A percentile compares a stretch with the other conserved stretches of the same genome.
Conservation (phyloP, 805 yeast species). For the Maudiozyma serrabonitensis region DNA sequence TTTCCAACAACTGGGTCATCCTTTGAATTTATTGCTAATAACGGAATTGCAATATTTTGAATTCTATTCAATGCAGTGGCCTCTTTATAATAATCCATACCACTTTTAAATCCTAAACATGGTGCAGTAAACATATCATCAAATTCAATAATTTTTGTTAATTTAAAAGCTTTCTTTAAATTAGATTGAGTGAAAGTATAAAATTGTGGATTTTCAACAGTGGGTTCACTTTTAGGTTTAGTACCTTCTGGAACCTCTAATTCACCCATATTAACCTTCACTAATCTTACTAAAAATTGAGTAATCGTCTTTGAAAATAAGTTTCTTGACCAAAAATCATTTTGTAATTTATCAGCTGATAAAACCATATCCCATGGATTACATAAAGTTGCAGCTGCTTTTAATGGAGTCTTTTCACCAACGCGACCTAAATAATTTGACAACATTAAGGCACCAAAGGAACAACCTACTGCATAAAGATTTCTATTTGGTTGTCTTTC, state of each 20-base stretch:
- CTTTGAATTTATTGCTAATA: slow-evolving; percentile 44
- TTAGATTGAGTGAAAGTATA: slow-evolving; percentile 26
- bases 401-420: slow-evolving; percentile 40
- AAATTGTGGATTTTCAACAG: slow-evolving; percentile 12
- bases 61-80: slow-evolving; percentile 55
- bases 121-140: slow-evolving; percentile 54
- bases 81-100: slow-evolving; percentile 52
- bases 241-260: slow-evolving; percentile 11
- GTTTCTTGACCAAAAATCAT: slow-evolving; percentile 31
- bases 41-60: slow-evolving; percentile 50
- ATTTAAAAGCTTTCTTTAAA: slow-evolving; percentile 29
- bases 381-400: slow-evolving; percentile 51
- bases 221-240: slow-evolving; percentile 9
- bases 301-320: slow-evolving; percentile 36
- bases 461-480: slow-evolving; percentile 58
- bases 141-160: slow-evolving; percentile 42
- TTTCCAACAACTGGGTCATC: slow-evolving; percentile 56
- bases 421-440: slow-evolving; percentile 67
- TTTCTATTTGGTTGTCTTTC: slow-evolving; percentile 49
- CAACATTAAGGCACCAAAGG: slow-evolving; percentile 61
- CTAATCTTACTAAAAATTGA: slow-evolving; percentile 33
- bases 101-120: slow-evolving; percentile 52
- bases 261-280: slow-evolving; percentile 36
- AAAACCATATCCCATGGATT: slow-evolving; percentile 67
- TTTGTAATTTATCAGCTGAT: slow-evolving; percentile 37